Evolutionary conservation across 768 basidiomycete species (phyloP), one percentile per base, ranked within the genome.

Genomic region (Mycena metata): DNA sequence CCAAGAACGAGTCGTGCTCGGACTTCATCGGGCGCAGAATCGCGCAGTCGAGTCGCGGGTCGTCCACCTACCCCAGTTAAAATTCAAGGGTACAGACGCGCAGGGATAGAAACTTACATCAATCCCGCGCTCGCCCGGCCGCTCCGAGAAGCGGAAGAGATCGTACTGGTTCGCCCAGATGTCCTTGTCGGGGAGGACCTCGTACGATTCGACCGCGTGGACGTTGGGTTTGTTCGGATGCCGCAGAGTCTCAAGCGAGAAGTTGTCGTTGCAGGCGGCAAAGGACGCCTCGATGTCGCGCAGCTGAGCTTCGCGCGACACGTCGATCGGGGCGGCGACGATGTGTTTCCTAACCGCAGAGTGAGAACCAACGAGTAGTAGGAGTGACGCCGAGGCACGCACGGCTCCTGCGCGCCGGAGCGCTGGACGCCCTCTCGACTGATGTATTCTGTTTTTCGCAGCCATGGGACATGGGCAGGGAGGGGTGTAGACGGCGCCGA

Each of bases 131-230:
- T 96, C 94, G n/a, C 94, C 94, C 17, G 94, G 94, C 21, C 94
- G 83, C 76, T 96, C 94, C 13, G 90, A 90, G 76, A 96, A 96
- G 65, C 90, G 83, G 84, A 96, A 95, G 60, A 96, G 77, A 77
- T 96, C 94, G 76, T 95, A 95, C 69, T 91, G 91, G 75, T 95
- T 96, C 46, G 93, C 89, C 94, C 95, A 97, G 42, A 96, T 90
- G 67, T 92, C 90, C 5, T 87, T 85, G 74, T 97, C 95, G 0
- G 96, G 96, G 15, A 95, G 84, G 60, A 96, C 82, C 69, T 95
- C 91, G 78, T 89, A 96, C 10, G 91, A 90, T 74, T 94, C 93
- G 52, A 93, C 85, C 3, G 95, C 95, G 0, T 85, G 88, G 11
- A 96, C 82, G 36, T 85, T 81, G 11, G 89, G 88, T 74, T 95